Evolutionary conservation across 148 eudicot genomes (phyloP).

Genomic region (Dianthus caryophyllus): DNA sequence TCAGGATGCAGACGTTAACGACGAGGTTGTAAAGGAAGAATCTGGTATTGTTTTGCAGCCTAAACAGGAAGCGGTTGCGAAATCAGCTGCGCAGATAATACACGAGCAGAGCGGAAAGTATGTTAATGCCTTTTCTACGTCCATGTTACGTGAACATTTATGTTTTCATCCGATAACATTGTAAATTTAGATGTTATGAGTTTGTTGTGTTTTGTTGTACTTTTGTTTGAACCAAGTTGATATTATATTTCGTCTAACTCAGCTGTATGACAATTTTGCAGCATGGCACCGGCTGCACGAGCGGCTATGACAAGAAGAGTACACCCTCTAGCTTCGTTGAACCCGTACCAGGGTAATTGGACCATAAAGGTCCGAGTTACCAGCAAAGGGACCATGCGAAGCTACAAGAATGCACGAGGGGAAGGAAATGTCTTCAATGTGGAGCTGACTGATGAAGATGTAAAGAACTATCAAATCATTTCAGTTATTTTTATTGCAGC

Average conservation of each 20-base stretch:
- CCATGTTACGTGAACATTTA: background rate
- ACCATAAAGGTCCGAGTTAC: constrained; percentile 90
- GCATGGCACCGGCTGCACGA: constrained; percentile 83
- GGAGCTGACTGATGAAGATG: constrained; percentile 94
- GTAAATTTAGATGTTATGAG: background rate
- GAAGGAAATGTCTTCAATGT: constrained; percentile 96
- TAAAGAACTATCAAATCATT: constrained; percentile 27
- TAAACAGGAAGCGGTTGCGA: constrained; percentile 57
- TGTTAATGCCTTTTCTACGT: constrained; percentile 18
- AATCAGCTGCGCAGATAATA: constrained; percentile 91
- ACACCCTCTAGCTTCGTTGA: constrained; percentile 77
- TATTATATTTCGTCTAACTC: background rate
- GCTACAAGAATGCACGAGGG: constrained; percentile 74
- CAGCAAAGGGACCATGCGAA: constrained; percentile 63
- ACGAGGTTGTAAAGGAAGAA: constrained; percentile 31
- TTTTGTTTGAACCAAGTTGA: background rate
- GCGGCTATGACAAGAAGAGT: constrained; percentile 87
- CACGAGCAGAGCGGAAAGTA: constrained; percentile 75
- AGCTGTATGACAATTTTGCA: constrained; percentile 26
- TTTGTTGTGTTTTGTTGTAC: background rate
- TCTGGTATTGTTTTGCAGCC: constrained; percentile 59
- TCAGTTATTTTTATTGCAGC: background rate
- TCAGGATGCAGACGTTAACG: constrained; percentile 29
- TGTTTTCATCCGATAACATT: background rate
- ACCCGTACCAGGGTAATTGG: constrained; percentile 97